Percentiles rank a stretch among this genome's conserved stretches.
phyloP scores from a whole-genome alignment of 352 stramenopile species.

The Phytopythium delawarense region DNA sequence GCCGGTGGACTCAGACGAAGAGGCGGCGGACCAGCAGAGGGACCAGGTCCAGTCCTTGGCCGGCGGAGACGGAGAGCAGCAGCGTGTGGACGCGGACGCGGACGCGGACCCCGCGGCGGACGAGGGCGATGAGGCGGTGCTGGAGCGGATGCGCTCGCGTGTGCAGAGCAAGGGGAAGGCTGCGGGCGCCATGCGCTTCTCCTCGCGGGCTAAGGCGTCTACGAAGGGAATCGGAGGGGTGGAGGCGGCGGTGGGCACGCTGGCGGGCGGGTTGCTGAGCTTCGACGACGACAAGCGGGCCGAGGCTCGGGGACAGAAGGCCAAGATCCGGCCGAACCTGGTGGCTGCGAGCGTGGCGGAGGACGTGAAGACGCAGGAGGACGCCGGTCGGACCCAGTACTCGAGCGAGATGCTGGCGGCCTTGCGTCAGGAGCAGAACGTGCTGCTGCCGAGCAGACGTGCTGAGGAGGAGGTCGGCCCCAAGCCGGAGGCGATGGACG shows the following conservation, averaged over 20 bases:
- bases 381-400: constrained; percentile 25
- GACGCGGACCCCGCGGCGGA: constrained; percentile 7
- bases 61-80: background rate
- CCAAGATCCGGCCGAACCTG: constrained; percentile 66
- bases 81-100: background rate
- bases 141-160: constrained; percentile 33
- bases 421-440: constrained; percentile 63
- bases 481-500: background rate
- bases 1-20: constrained; percentile 9
- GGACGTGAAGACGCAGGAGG: constrained; percentile 17
- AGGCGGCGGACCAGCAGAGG: background rate
- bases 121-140: constrained; percentile 20
- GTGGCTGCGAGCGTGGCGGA: constrained; percentile 17
- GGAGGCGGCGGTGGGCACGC: background rate
- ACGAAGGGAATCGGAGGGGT: background rate
- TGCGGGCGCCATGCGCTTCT: constrained; percentile 35
- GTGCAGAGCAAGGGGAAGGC: constrained; percentile 15
- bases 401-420: constrained; percentile 54
- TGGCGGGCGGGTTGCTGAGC: constrained; percentile 30
- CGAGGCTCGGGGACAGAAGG: constrained; percentile 18
- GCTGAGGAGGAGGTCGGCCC: constrained; percentile 6
- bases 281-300: constrained; percentile 37
- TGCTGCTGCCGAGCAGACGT: constrained; percentile 22
- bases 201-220: constrained; percentile 14
- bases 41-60: background rate